A percentile compares a stretch with the other conserved stretches of the same genome.
phyloP scores from a whole-genome alignment of 2,329 filamentous ascomycete species.

The Cercospora zeae-maydis region DNA sequence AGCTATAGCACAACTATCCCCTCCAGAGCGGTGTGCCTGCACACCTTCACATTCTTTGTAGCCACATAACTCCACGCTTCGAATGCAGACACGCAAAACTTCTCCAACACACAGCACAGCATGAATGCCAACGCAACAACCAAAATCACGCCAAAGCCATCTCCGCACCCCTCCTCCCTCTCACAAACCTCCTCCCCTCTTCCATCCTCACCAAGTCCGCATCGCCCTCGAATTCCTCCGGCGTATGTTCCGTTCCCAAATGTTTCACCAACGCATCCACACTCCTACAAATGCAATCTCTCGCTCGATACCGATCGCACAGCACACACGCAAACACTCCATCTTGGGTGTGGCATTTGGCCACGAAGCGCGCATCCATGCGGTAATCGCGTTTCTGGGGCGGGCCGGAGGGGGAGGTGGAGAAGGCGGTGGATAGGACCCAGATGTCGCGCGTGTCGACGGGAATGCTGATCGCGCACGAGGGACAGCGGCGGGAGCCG shows the following conservation, averaged over 20 bases:
- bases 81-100: not conserved
- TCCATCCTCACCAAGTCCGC: slow-evolving; percentile 25
- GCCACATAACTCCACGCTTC: not conserved
- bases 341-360: slow-evolving; percentile 24
- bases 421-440: slow-evolving; percentile 20
- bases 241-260: slow-evolving; percentile 24
- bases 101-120: not conserved
- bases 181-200: slow-evolving; percentile 15
- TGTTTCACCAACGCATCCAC: slow-evolving; percentile 28
- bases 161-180: slow-evolving; percentile 15
- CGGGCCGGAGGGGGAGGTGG: not conserved
- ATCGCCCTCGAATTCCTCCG: slow-evolving; percentile 28
- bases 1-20: too few species aligned
- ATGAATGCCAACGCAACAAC: too few species aligned
- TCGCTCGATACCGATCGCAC: slow-evolving; percentile 20
- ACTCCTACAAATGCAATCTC: slow-evolving; percentile 25
- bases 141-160: slow-evolving; percentile 23
- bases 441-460: slow-evolving; percentile 27
- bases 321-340: slow-evolving; percentile 28
- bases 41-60: too few species aligned
- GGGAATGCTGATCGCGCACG: slow-evolving; percentile 23
- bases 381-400: slow-evolving; percentile 19
- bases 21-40: too few species aligned
- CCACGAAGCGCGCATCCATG: slow-evolving; percentile 25
- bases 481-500: slow-evolving; percentile 23